These are phyloP conservation scores for Penicillium soppii DNA, from an alignment of 495 filamentous ascomycete species.

Conservation along the genomic window DNA sequence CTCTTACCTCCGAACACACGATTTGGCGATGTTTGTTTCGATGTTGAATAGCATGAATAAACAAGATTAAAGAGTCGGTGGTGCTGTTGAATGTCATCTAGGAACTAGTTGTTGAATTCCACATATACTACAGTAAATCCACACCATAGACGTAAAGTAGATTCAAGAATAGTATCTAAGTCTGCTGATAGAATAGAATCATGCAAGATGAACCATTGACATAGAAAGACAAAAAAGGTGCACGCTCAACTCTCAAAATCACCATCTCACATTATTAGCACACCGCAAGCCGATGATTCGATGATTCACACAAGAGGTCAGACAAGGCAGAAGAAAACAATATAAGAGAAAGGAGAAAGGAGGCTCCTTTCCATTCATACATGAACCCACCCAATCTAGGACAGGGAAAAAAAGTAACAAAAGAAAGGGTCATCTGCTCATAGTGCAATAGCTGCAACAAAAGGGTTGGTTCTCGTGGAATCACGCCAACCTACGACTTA, in stretches of 20 bases:
- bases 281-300: too few relatives aligned
- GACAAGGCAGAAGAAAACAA: slow-evolving; percentile 13
- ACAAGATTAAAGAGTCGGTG: too few relatives aligned
- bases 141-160: not conserved
- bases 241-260: slow-evolving; percentile 30
- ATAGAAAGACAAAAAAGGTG: slow-evolving; percentile 17
- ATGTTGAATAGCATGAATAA: too few relatives aligned
- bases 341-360: slow-evolving; percentile 10
- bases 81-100: too few relatives aligned
- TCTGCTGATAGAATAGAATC: not conserved
- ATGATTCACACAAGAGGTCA: slow-evolving; percentile 1
- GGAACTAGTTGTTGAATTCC: too few relatives aligned
- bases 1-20: too few relatives aligned
- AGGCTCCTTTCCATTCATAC: slow-evolving; percentile 21
- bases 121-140: too few relatives aligned
- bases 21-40: too few relatives aligned
- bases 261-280: slow-evolving; percentile 28
- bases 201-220: slow-evolving; percentile 22
- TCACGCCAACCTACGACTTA: slow-evolving; percentile 29
- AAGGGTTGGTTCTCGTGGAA: not conserved
- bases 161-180: not conserved
- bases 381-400: slow-evolving; percentile 18
- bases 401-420: slow-evolving; percentile 8
- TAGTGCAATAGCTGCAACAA: slow-evolving; percentile 1
- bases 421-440: slow-evolving; percentile 12